phyloP scores from a whole-genome alignment of 208 protist genomes.

The Leishmania amazonensis region DNA sequence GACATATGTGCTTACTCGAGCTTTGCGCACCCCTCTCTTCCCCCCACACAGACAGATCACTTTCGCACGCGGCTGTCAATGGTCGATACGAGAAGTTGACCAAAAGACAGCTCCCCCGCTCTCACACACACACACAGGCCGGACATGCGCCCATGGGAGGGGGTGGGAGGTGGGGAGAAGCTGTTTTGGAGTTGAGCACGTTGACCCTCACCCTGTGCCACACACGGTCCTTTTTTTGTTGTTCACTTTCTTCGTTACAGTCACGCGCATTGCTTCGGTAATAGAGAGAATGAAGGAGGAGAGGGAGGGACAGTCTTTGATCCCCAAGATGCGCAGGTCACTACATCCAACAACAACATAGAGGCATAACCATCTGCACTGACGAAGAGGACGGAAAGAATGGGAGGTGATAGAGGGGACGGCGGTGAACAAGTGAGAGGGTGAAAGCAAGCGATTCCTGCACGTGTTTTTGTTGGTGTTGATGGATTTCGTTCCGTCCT shows the following conservation, averaged over 20 bases:
- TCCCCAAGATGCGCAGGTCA: background rate
- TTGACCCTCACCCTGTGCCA: background rate
- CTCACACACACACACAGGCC: background rate
- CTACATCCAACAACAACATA: background rate
- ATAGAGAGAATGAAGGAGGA: background rate
- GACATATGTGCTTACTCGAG: background rate
- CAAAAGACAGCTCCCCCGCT: background rate
- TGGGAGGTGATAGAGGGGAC: background rate
- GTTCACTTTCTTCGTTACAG: background rate
- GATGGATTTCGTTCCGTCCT: background rate
- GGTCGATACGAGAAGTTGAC: background rate
- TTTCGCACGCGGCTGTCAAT: background rate
- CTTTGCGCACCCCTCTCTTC: background rate
- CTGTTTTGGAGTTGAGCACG: background rate
- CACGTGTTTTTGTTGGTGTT: background rate
- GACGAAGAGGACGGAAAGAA: background rate
- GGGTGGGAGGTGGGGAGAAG: background rate
- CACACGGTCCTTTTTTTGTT: background rate
- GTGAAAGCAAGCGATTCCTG: background rate
- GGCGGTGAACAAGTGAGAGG: background rate
- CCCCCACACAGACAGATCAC: background rate
- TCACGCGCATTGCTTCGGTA: background rate
- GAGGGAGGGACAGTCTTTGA: background rate
- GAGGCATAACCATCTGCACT: background rate
- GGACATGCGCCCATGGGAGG: background rate